Conservation (phyloP, 1,284 basidiomycete genomes). For the Kwoniella shivajii region DNA sequence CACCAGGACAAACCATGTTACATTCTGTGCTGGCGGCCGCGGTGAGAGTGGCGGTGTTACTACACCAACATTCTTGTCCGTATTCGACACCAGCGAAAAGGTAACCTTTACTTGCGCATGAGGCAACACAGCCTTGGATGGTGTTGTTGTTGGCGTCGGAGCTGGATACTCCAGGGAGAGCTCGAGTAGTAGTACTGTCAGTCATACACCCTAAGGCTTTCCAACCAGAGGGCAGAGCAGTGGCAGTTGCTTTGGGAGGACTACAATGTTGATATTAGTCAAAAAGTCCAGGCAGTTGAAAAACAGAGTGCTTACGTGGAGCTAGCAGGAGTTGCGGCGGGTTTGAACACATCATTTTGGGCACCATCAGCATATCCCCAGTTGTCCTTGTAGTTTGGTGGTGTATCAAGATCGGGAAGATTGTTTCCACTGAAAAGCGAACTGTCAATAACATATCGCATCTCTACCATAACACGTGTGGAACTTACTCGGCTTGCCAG, state of each 20-base stretch:
- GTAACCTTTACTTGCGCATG: slow-evolving; percentile 13
- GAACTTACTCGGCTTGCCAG: slow-evolving; percentile 29
- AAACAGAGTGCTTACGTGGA: slow-evolving; percentile 2
- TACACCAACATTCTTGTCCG: slow-evolving; percentile 38
- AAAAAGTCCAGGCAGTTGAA: not conserved
- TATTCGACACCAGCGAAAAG: slow-evolving; percentile 30
- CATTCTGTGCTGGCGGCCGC: slow-evolving; percentile 21
- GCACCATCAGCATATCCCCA: slow-evolving; percentile 40
- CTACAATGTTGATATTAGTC: slow-evolving; percentile 2
- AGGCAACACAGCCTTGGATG: slow-evolving; percentile 21
- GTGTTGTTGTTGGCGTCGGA: slow-evolving; percentile 25
- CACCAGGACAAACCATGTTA: slow-evolving; percentile 32
- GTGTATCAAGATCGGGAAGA: slow-evolving; percentile 56
- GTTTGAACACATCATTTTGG: slow-evolving; percentile 36
- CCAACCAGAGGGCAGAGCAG: slow-evolving; percentile 24
- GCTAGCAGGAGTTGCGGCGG: slow-evolving; percentile 17
- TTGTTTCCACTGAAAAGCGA: slow-evolving; percentile 54
- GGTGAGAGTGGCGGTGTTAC: slow-evolving; percentile 23
- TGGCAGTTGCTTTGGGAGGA: slow-evolving; percentile 18
- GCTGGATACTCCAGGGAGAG: slow-evolving; percentile 12
- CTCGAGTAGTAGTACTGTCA: slow-evolving; percentile 17
- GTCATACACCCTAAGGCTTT: slow-evolving; percentile 15
- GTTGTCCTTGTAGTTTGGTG: slow-evolving; percentile 30
- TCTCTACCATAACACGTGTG: not conserved
- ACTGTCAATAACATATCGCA: not conserved